Percentiles rank a stretch among this genome's conserved stretches.
phyloP scores from a whole-genome alignment of 2,329 filamentous ascomycete genomes.

The Furcasterigmium sp. region DNA sequence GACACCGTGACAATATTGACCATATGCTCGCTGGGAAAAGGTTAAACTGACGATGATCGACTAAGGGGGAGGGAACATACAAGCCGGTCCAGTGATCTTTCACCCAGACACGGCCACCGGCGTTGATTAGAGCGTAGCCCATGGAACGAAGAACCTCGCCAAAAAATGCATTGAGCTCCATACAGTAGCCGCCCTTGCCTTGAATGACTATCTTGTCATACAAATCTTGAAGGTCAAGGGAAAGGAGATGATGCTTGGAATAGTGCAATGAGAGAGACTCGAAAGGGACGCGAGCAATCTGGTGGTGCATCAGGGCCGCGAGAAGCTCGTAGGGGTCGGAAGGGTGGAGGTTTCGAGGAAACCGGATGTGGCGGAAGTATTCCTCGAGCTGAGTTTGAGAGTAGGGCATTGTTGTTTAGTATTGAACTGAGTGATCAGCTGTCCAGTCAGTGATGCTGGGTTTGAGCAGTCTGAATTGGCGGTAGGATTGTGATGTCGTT shows the following conservation, averaged over 20 bases:
- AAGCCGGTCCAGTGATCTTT: slow-evolving; percentile 16
- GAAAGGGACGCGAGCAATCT: slow-evolving; percentile 47
- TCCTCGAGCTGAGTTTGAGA: slow-evolving; percentile 20
- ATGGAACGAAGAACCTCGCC: slow-evolving; percentile 39
- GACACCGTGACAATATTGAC: slow-evolving; percentile 52
- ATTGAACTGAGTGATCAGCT: too few relatives aligned
- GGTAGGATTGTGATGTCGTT: too few relatives aligned
- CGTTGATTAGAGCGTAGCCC: slow-evolving; percentile 43
- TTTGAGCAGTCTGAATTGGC: too few relatives aligned
- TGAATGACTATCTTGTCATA: slow-evolving; percentile 39
- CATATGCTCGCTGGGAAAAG: slow-evolving; percentile 45
- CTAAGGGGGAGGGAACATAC: slow-evolving; percentile 18
- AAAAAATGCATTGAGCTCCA: slow-evolving; percentile 43
- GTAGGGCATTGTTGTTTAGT: slow-evolving; percentile 10
- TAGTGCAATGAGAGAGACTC: slow-evolving; percentile 51
- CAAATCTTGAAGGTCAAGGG: slow-evolving; percentile 32
- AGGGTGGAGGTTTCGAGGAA: slow-evolving; percentile 14
- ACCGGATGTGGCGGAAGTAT: slow-evolving; percentile 23
- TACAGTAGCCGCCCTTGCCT: slow-evolving; percentile 47
- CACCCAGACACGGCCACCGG: slow-evolving; percentile 37
- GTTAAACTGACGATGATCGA: background rate
- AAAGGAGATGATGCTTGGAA: slow-evolving; percentile 24
- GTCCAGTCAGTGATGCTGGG: too few relatives aligned
- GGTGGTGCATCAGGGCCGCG: slow-evolving; percentile 25
- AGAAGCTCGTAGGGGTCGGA: slow-evolving; percentile 22